Evolutionary conservation across 2,329 filamentous ascomycete genomes (phyloP), one percentile per base, ranked within the genome.

Genomic region (Ceratocystis alfenasii): DNA sequence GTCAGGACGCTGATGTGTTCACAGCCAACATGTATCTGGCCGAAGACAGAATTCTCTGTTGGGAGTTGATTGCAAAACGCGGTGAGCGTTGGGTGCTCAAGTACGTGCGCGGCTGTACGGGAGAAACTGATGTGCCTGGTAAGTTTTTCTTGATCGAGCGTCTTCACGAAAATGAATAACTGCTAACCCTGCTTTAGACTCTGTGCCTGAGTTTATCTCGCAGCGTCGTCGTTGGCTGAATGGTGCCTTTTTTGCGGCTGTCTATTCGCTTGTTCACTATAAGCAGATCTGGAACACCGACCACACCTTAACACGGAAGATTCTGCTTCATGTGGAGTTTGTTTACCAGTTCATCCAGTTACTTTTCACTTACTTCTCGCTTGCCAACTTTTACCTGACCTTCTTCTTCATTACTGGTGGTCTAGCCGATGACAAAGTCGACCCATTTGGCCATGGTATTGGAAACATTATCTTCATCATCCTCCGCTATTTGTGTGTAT

Each of bases 331-430:
- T 75, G 85, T 97, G 71, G 94, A 99, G 75, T 96, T 96, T 73
- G 75, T 96, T 70, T 99, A 99, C 76, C 94, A 99, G 74, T 87
- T 95, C 74, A 82, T 97, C 70, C 89, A 91, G 73, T 84, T 99
- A 15, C 76, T 95, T 68, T 99, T 99, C 78, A 99, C 94, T 59
- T 99, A 90, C 79, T 97, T 99, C 79, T 96, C 93, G 10, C 85
- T 99, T 50, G 92, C 93, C 75, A 99, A 99, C 79, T 99, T 97
- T 80, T 99, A 97, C 75, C 86, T 99, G 64, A 95, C 92, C 67
- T 99, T 99, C 78, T 99, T 92, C 82, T 99, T 99, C 78, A 87
- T 99, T 70, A 91, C 91, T 25, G 94, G 94, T 55, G 95, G 92
- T 50, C 81, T 99, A 17, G 83, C 88, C 0, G 90, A 97, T 72